phyloP scores from a whole-genome alignment of 2,329 filamentous ascomycete genomes.

The Botrytis galanthina region DNA sequence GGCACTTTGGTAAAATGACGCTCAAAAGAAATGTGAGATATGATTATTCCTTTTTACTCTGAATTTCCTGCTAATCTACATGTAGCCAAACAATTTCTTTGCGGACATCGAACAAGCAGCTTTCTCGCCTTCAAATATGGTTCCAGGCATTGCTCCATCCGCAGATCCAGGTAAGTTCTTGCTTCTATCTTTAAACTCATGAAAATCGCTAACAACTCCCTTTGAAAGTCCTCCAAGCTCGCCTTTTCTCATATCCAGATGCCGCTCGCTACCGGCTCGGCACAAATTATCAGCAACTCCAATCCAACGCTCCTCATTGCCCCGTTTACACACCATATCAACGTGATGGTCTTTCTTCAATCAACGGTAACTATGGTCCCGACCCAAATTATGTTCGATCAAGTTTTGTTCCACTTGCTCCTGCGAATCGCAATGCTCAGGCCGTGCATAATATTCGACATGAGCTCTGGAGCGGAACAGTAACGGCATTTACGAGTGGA shows the following conservation, averaged over 20 bases:
- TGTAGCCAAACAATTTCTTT: slow-evolving; percentile 55
- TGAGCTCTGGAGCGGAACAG: slow-evolving; percentile 36
- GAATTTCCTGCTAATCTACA: not conserved
- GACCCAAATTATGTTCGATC: slow-evolving; percentile 44
- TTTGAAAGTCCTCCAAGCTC: slow-evolving; percentile 45
- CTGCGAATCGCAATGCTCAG: not conserved
- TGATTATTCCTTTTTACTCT: too few species aligned
- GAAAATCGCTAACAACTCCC: slow-evolving; percentile 15
- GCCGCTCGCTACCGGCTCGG: slow-evolving; percentile 54
- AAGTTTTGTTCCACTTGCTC: slow-evolving; percentile 14
- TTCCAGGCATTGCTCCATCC: slow-evolving; percentile 66
- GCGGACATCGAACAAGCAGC: slow-evolving; percentile 69
- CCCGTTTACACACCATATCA: slow-evolving; percentile 34
- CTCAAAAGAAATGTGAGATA: slow-evolving; percentile 57
- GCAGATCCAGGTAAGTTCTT: slow-evolving; percentile 54
- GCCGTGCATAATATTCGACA: slow-evolving; percentile 25
- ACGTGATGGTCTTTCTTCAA: slow-evolving; percentile 42
- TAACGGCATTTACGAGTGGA: slow-evolving; percentile 21
- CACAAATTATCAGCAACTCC: slow-evolving; percentile 53
- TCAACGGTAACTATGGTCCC: slow-evolving; percentile 47
- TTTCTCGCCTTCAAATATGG: slow-evolving; percentile 65
- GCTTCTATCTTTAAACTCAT: slow-evolving; percentile 31
- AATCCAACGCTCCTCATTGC: slow-evolving; percentile 19
- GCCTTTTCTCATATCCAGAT: slow-evolving; percentile 55
- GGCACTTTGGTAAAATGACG: slow-evolving; percentile 60